These are phyloP conservation scores for Botryotinia narcissicola DNA, from an alignment of 2,329 filamentous ascomycete genomes.

Conservation along the genomic window DNA sequence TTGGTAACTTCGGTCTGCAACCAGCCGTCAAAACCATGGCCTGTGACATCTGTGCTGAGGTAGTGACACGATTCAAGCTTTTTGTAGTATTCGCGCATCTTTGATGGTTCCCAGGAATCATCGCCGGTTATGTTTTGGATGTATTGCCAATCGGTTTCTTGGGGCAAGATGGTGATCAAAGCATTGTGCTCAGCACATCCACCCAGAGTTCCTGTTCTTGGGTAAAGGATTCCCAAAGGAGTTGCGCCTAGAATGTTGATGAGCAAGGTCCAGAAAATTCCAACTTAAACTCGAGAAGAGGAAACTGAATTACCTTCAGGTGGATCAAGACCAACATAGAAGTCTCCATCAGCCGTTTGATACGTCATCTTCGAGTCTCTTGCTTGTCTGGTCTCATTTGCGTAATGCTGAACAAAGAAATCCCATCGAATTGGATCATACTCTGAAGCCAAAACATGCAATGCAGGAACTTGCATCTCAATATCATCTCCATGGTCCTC, in stretches of 20 bases:
- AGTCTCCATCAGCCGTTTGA: conserved; percentile 35
- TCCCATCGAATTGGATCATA: conserved; percentile 47
- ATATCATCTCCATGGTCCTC: conserved; percentile 48
- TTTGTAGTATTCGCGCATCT: conserved; percentile 45
- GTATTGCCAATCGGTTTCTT: conserved; percentile 31
- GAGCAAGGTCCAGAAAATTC: neutral
- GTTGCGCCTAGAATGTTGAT: conserved; percentile 19
- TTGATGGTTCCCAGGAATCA: conserved; percentile 33
- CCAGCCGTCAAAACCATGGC: conserved; percentile 35
- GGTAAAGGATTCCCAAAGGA: conserved; percentile 37
- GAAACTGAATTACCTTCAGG: conserved; percentile 20
- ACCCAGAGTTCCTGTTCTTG: conserved; percentile 37
- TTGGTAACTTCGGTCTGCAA: conserved; percentile 32
- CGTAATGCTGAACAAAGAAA: conserved; percentile 40
- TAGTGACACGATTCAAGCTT: conserved; percentile 46
- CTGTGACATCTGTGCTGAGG: conserved; percentile 38
- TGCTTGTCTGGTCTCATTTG: conserved; percentile 22
- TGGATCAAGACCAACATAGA: conserved; percentile 32
- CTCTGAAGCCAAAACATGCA: conserved; percentile 47
- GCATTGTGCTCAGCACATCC: conserved; percentile 35
- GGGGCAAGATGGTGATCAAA: conserved; percentile 26
- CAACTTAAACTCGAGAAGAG: neutral
- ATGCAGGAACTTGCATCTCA: conserved; percentile 47
- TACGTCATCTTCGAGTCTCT: conserved; percentile 39
- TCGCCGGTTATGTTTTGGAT: conserved; percentile 32